Base-by-base conservation (phyloP, 257 asterid species). In the Ajuga chamaepitys region DNA sequence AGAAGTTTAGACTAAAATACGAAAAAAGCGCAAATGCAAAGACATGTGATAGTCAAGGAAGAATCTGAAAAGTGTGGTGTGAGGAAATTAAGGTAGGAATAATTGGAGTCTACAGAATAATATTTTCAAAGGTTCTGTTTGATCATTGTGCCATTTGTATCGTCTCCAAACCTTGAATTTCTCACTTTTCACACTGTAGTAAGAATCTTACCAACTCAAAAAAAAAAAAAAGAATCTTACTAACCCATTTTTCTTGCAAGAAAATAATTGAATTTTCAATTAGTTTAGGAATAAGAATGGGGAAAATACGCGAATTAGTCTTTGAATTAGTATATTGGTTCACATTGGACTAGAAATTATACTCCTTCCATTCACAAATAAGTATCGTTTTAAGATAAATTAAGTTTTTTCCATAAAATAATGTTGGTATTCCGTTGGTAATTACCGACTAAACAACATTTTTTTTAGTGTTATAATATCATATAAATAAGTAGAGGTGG, bases 21-120 rank as follows among this genome's bases (percentile, higher is more conserved):
- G 18, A 53, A 70, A 42, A 46, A 28, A 22, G 55, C 22, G 53
- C 50, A 51, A 54, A 48, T 20, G 66, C 66, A 42, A 50, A 35
- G 46, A 73, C 84, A 70, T 75, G 89, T 68, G 81, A 71, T 65
- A 71, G 35, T 10, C 67, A 72, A 30, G 18, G 66, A 74, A 74
- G 82, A 81, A 81, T 81, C 83, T 78, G 75, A 28, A 69, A 61
- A 68, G 25, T 50, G 64, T 67, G 48, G 75, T 58, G 60, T 58
- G 72, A 50, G 53, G 53, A 71, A 68, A 70, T 51, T 71, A 48
- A 34, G 77, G 69, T 34, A 68, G 54, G 66, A 79, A 82, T 76
- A 68, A 69, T 57, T 26, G 40, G 74, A 70, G 54, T n/a, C 58
- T 73, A 20, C 48, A 62, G 59, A 58, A 66, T 50, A 38, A 21